phyloP scores from a whole-genome alignment of 2,329 filamentous ascomycete genomes.

The Claviceps sp. region DNA sequence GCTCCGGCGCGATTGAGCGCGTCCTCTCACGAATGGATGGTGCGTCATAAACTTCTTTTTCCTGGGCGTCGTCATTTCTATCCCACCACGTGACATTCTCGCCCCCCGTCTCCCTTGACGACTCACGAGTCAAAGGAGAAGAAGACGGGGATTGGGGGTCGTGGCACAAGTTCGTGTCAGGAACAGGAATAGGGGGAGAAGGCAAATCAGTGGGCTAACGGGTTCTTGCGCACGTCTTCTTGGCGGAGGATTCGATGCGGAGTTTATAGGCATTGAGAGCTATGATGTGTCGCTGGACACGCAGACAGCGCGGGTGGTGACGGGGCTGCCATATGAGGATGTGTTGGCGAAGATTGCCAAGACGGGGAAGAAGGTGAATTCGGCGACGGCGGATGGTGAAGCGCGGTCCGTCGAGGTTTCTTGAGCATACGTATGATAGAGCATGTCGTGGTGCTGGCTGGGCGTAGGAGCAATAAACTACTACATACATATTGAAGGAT shows the following conservation, averaged over 20 bases:
- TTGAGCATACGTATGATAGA: too few species aligned
- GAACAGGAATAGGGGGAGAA: too few species aligned
- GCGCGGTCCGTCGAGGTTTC: conserved; percentile 35
- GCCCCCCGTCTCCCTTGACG: too few species aligned
- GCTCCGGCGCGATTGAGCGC: conserved; percentile 84
- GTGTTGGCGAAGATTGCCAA: conserved; percentile 84
- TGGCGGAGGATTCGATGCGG: background rate
- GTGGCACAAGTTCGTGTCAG: too few species aligned
- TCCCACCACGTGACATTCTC: too few species aligned
- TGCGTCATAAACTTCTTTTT: conserved; percentile 26
- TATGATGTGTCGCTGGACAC: conserved; percentile 79
- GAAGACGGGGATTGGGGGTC: too few species aligned
- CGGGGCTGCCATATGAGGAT: conserved; percentile 61
- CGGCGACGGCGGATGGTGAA: conserved; percentile 56
- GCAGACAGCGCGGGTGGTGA: conserved; percentile 68
- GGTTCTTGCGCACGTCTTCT: background rate
- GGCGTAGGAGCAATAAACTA: background rate
- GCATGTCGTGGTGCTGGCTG: conserved; percentile 9
- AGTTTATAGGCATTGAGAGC: conserved; percentile 58
- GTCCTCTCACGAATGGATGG: conserved; percentile 87
- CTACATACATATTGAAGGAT: background rate
- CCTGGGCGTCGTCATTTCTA: too few species aligned
- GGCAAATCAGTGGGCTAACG: background rate
- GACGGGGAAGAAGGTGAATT: conserved; percentile 86
- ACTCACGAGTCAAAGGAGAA: too few species aligned